Evolutionary conservation across 192 early-diverging fungal species (phyloP), one percentile per base, ranked within the genome.

Genomic region (Funneliformis mosseae): DNA sequence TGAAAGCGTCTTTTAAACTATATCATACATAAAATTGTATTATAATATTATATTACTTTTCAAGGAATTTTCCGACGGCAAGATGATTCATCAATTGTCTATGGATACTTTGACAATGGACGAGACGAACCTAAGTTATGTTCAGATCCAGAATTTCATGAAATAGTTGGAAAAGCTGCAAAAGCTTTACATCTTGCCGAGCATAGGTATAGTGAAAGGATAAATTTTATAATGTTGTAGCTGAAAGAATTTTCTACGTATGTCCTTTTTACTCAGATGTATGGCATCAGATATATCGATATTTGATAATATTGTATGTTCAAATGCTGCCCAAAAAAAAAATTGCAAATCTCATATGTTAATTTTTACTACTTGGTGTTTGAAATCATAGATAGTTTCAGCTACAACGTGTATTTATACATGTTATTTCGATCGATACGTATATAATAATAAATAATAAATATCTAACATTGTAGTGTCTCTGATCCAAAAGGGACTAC

Each of bases 21-120:
- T n/a, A n/a, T 33, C 33, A 33, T 33, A 33, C 33, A 33, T 33
- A 33, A 33, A 33, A 33, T 33, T 33, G 33, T 33, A 2, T 33
- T 33, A 0, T 33, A 33, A 33, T 33, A 33, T 7, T 97, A 98
- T 88, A 92, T 91, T 27, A 92, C 98, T 50, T 93, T 97, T n/a
- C 96, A 96, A 33, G 77, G 86, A 33, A 93, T 93, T 71, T 91
- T 94, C 84, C 87, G 93, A 66, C 88, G 89, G 61, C 92, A 92
- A 78, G 92, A 93, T 43, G 92, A 92, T 23, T 90, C 89, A 3
- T 89, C 93, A 10, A 91, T 98, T 81, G 89, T 95, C n/a, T 98
- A 98, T 81, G 98, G 97, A 10, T 93, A 91, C 59, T 91, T 96
- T 50, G 97, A 99, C 76, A 91, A 90, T 75, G 96, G 97, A 18